phyloP scores from a whole-genome alignment of 805 yeast species.

The Candida sonorensis region DNA sequence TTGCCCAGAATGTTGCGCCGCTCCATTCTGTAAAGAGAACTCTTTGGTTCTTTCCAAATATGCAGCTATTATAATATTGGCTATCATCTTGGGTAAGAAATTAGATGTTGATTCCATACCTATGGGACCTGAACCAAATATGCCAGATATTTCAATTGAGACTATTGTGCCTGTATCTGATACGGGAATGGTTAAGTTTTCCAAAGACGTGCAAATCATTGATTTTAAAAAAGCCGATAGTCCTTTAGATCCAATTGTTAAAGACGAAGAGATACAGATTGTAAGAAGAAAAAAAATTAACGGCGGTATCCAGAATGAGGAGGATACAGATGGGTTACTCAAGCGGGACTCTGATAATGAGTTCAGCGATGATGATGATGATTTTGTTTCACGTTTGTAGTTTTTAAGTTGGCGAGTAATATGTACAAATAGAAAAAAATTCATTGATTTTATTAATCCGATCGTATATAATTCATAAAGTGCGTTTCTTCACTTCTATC shows the following conservation, averaged over 20 bases:
- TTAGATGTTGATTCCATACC: conserved; percentile 43
- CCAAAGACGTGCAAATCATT: conserved; percentile 52
- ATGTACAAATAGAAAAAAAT: not conserved
- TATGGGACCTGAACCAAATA: conserved; percentile 70
- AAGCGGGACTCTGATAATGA: conserved; percentile 10
- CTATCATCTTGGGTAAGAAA: conserved; percentile 49
- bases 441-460: no score
- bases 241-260: conserved; percentile 14
- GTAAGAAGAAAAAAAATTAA: conserved; percentile 2
- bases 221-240: conserved; percentile 29
- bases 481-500: no score
- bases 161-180: conserved; percentile 52
- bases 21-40: conserved; percentile 72
- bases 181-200: conserved; percentile 43
- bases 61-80: conserved; percentile 69
- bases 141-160: conserved; percentile 65
- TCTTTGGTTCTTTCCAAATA: conserved; percentile 81
- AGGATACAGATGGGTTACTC: not conserved
- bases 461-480: no score
- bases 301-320: conserved; percentile 2
- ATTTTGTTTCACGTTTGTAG: conserved; percentile 6
- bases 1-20: conserved; percentile 84
- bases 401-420: not conserved
- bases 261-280: conserved; percentile 17
- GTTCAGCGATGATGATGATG: conserved; percentile 20